These are phyloP conservation scores for Fusarium humuli DNA, from an alignment of 2,329 filamentous ascomycete genomes.

Conservation along the genomic window DNA sequence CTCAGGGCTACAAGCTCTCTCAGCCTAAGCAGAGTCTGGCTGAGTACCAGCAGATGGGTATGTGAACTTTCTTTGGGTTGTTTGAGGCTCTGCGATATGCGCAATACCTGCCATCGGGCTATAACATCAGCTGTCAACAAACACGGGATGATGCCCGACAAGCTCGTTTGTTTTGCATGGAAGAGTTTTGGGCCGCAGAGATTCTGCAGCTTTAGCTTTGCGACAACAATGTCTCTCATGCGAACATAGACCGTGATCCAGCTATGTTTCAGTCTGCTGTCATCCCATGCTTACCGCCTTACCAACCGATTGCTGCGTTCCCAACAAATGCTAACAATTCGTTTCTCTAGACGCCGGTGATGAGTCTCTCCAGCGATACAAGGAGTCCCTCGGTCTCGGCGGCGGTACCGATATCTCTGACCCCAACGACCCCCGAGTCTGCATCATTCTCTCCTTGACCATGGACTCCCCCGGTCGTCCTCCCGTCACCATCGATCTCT, in stretches of 20 bases:
- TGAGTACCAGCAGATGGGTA: slow-evolving; percentile 94
- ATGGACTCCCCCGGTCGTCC: slow-evolving; percentile 85
- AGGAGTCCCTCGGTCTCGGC: slow-evolving; percentile 90
- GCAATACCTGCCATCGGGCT: slow-evolving; percentile 5
- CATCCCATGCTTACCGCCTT: slow-evolving; percentile 8
- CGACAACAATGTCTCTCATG: background rate
- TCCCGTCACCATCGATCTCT: slow-evolving; percentile 91
- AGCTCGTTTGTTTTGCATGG: background rate
- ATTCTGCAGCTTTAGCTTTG: background rate
- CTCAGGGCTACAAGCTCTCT: slow-evolving; percentile 96
- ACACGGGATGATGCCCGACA: slow-evolving; percentile 24
- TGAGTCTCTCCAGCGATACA: slow-evolving; percentile 97
- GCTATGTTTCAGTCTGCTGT: background rate
- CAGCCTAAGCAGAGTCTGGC: slow-evolving; percentile 97
- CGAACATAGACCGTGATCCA: background rate
- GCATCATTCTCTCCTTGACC: slow-evolving; percentile 91
- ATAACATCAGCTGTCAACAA: slow-evolving; percentile 20
- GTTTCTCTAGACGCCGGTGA: slow-evolving; percentile 72
- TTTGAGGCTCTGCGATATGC: slow-evolving; percentile 30
- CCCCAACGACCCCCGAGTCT: slow-evolving; percentile 85
- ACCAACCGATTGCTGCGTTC: background rate
- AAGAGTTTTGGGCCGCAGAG: background rate
- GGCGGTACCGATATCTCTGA: slow-evolving; percentile 78
- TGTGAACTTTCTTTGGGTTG: slow-evolving; percentile 49
- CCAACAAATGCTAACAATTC: slow-evolving; percentile 36